These are phyloP conservation scores for Monosporascus sp. DNA, from an alignment of 2,329 filamentous ascomycete genomes.

Conservation along the genomic window DNA sequence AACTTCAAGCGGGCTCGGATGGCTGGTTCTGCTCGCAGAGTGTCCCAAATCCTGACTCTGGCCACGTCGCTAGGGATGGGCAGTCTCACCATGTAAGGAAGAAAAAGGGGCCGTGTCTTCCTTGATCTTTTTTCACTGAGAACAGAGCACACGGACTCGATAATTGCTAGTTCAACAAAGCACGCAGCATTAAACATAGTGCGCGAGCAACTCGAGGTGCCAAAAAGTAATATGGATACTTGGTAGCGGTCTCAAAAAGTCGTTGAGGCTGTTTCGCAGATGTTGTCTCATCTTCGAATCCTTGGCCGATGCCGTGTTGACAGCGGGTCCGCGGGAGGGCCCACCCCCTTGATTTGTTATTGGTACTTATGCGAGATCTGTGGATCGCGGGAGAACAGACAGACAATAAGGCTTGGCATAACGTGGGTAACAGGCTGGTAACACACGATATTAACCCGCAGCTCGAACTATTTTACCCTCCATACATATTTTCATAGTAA, in stretches of 20 bases:
- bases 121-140: not conserved
- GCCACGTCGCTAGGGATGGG: not conserved
- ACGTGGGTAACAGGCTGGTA: too few species aligned
- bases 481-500: too few species aligned
- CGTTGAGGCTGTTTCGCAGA: not conserved
- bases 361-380: too few species aligned
- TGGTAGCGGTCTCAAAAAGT: not conserved
- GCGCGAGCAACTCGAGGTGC: not conserved
- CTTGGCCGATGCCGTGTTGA: not conserved
- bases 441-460: too few species aligned
- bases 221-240: not conserved
- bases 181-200: too few species aligned
- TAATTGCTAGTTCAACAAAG: too few species aligned
- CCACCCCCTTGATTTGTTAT: too few species aligned
- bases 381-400: too few species aligned
- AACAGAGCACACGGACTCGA: not conserved
- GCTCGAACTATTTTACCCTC: too few species aligned
- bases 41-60: not conserved
- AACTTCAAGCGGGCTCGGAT: not conserved
- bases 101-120: not conserved
- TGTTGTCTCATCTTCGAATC: not conserved
- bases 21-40: not conserved
- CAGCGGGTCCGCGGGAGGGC: too few species aligned
- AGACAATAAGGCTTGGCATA: too few species aligned
- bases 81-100: not conserved